phyloP scores from a whole-genome alignment of 1,284 basidiomycete genomes.

The Cryptococcus sp. region DNA sequence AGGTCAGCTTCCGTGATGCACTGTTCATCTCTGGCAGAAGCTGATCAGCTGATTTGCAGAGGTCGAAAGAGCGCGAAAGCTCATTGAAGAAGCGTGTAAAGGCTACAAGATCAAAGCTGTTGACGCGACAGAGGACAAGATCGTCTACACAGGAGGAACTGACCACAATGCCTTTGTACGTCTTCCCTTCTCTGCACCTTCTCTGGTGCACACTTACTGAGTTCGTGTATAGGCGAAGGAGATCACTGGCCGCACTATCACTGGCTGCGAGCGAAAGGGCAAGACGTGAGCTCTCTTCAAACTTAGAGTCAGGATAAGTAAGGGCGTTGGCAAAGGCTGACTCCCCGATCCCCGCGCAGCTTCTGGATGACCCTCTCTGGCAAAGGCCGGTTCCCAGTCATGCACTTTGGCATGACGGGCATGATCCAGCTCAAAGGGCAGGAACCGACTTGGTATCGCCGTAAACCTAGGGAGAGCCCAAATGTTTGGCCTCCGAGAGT shows the following conservation, averaged over 20 bases:
- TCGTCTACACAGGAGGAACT: constrained; percentile 65
- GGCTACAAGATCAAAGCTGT: constrained; percentile 64
- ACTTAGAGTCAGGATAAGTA: too few relatives aligned
- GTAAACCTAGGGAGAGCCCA: constrained; percentile 58
- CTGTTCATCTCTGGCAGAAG: not conserved
- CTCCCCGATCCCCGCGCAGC: constrained; percentile 20
- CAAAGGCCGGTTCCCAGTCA: constrained; percentile 64
- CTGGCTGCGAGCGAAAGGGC: constrained; percentile 67
- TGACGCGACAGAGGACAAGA: constrained; percentile 65
- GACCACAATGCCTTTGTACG: constrained; percentile 68
- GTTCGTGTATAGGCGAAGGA: constrained; percentile 59
- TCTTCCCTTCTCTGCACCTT: constrained; percentile 6
- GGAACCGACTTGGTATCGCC: constrained; percentile 65
- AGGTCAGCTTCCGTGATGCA: constrained; percentile 52
- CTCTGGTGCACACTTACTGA: not conserved
- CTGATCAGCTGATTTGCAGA: constrained; percentile 52
- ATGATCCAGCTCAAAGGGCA: constrained; percentile 69
- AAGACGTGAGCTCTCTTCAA: constrained; percentile 58
- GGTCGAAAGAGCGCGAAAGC: constrained; percentile 68
- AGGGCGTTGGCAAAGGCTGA: not conserved
- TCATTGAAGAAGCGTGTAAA: constrained; percentile 61
- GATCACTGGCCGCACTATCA: constrained; percentile 63
- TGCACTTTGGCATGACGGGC: constrained; percentile 84
- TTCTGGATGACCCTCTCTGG: constrained; percentile 73
- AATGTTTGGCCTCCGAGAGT: constrained; percentile 81